Conservation (phyloP, 805 yeast genomes). For the Metschnikowia baotianmanensis region DNA sequence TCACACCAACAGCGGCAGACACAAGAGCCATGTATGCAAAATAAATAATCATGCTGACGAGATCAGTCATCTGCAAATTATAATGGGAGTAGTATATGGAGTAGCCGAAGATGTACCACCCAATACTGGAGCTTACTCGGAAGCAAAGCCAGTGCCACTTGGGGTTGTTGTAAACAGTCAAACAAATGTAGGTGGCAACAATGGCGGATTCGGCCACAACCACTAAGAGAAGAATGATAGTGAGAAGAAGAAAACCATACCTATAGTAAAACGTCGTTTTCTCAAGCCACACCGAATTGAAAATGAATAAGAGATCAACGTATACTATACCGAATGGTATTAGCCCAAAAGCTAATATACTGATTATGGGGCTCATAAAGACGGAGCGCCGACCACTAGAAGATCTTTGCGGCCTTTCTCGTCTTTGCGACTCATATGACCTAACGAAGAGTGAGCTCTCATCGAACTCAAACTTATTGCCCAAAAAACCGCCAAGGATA, state of each 20-base stretch:
- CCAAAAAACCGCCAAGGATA: conserved; percentile 62
- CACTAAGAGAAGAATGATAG: conserved; percentile 55
- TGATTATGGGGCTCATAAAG: conserved; percentile 23
- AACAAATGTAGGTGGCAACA: conserved; percentile 62
- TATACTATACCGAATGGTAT: conserved; percentile 80
- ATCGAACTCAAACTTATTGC: conserved; percentile 35
- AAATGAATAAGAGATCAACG: conserved; percentile 70
- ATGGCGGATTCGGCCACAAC: conserved; percentile 71
- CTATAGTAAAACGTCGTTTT: conserved; percentile 74
- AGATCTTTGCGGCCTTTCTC: not conserved
- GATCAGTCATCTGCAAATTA: conserved; percentile 60
- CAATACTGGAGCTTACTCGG: conserved; percentile 64
- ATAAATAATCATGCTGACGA: conserved; percentile 65
- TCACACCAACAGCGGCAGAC: conserved; percentile 59
- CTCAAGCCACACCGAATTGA: conserved; percentile 77
- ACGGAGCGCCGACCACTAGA: conserved; percentile 21
- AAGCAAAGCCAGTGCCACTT: conserved; percentile 87
- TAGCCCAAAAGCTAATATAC: conserved; percentile 56
- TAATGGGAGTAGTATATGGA: conserved; percentile 63
- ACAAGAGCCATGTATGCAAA: conserved; percentile 69
- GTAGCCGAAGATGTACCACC: conserved; percentile 66
- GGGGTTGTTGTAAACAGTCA: conserved; percentile 51
- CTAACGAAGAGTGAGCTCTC: conserved; percentile 21
- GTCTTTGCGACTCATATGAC: conserved; percentile 8
- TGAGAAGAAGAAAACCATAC: conserved; percentile 72